A percentile compares a stretch with the other conserved stretches of the same genome.
phyloP scores from a whole-genome alignment of 2,329 filamentous ascomycete species.

The Phialemoniopsis sp. region DNA sequence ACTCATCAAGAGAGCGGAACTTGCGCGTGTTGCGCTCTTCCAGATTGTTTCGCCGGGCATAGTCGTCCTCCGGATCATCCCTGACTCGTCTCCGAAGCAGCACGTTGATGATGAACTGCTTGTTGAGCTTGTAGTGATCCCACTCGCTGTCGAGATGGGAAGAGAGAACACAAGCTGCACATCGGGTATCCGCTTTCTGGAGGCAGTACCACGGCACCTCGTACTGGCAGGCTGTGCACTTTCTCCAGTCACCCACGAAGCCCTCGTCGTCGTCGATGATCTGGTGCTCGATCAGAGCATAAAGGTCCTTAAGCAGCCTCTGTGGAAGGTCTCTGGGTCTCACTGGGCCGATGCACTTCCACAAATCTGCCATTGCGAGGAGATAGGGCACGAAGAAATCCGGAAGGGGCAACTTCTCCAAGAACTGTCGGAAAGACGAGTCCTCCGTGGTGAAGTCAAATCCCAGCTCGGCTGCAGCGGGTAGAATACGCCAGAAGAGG shows the following conservation, averaged over 20 bases:
- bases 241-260: background rate
- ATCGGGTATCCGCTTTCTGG: background rate
- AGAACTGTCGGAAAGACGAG: constrained; percentile 5
- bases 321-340: background rate
- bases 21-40: too few species aligned
- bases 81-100: background rate
- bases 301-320: background rate
- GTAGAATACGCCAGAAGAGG: background rate
- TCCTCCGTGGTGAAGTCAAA: constrained; percentile 2
- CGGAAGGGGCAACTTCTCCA: constrained; percentile 7
- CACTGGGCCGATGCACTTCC: background rate
- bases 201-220: background rate
- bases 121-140: constrained; percentile 5
- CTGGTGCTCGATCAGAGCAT: background rate
- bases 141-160: background rate
- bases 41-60: too few species aligned
- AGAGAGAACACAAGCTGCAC: background rate
- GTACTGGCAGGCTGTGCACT: background rate
- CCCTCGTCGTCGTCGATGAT: background rate
- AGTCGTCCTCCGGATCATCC: too few species aligned
- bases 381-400: background rate
- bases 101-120: background rate
- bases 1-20: too few species aligned
- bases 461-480: background rate
- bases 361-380: background rate